Base-by-base conservation (phyloP, 2,329 filamentous ascomycete species). In the Aspergillus latus region DNA sequence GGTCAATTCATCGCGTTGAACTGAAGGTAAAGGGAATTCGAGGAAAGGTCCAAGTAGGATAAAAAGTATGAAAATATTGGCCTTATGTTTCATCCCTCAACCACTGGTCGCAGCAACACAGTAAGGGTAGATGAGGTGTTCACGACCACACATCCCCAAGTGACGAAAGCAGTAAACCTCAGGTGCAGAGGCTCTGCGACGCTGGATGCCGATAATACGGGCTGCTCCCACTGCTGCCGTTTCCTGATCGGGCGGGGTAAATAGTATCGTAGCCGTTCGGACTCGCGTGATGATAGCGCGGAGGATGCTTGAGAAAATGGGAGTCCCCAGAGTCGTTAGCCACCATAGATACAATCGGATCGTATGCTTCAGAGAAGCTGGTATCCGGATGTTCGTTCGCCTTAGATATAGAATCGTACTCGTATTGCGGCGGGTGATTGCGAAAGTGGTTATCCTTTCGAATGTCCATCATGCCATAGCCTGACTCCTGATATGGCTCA, bases 111-210 rank as follows among this genome's bases (percentile, higher is more conserved):
- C 32, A 47, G 42, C 39, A 40, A 44, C 21, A 1, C 21, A 15
- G 29, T 32, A 44, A 51, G 30, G 21, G 32, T 34, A 51, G 30
- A 50, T 29, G 52, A 48, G 50, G 49, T 45, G 57, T 36, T 3
- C n/a, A 13, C n/a, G 49, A n/a, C 15, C 45, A 29, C 15, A 42
- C 15, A 13, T 4, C 10, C 11, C 34, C 30, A 8, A 34, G 30
- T 10, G 10, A 32, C 44, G 43, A 30, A 32, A 16, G 16, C 32
- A 26, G 13, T 11, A 55, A 10, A 39, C 15, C 46, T 55, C 66
- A 74, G 57, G 68, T 66, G 61, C 73, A 74, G 15, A 75, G 57
- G 52, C 71, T 67, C 54, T 71, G 72, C 37, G 69, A 64, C 45
- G 63, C 70, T 34, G 68, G 66, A 54, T 72, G 71, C 42, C 73